Percentiles rank a stretch among this genome's conserved stretches.
Evolutionary conservation across 129 eudicot species (phyloP).

Genomic region (Ambrosia trifida): DNA sequence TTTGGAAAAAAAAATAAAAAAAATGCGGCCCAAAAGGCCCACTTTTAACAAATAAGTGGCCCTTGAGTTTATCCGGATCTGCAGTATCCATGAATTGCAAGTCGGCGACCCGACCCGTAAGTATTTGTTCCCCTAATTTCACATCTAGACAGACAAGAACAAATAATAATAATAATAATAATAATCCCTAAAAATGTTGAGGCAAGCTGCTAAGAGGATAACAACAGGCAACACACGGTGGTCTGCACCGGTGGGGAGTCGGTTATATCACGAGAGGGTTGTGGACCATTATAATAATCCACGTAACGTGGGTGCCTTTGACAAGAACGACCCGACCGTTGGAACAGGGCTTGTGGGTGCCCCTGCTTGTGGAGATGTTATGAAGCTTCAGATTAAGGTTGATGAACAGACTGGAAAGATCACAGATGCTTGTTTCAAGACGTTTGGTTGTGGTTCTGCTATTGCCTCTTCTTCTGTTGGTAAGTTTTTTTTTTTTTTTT

Average conservation of each 20-base stretch:
- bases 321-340: constrained; percentile 81
- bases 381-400: constrained; percentile 91
- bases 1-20: too few relatives aligned
- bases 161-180: not conserved
- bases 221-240: constrained; percentile 31
- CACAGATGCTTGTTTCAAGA: constrained; percentile 84
- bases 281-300: constrained; percentile 97
- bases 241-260: constrained; percentile 26
- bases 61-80: not conserved
- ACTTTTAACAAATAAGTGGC: not conserved
- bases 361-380: constrained; percentile 98
- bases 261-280: constrained; percentile 91
- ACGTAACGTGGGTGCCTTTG: constrained; percentile 93
- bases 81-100: not conserved
- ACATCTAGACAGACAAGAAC: not conserved
- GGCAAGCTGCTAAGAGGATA: constrained; percentile 36
- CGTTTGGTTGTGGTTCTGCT: constrained; percentile 98
- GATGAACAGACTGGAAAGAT: constrained; percentile 80
- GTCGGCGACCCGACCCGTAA: too few relatives aligned
- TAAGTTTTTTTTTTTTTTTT: constrained; percentile 25
- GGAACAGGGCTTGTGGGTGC: constrained; percentile 99
- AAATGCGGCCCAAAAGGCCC: not conserved
- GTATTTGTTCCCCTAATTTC: constrained; percentile 6
- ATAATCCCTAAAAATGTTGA: constrained; percentile 48
- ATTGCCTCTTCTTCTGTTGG: constrained; percentile 99